A percentile compares a stretch with the other conserved stretches of the same genome.
Conservation (phyloP, 116 monocot genomes). For the Iris pallida region DNA sequence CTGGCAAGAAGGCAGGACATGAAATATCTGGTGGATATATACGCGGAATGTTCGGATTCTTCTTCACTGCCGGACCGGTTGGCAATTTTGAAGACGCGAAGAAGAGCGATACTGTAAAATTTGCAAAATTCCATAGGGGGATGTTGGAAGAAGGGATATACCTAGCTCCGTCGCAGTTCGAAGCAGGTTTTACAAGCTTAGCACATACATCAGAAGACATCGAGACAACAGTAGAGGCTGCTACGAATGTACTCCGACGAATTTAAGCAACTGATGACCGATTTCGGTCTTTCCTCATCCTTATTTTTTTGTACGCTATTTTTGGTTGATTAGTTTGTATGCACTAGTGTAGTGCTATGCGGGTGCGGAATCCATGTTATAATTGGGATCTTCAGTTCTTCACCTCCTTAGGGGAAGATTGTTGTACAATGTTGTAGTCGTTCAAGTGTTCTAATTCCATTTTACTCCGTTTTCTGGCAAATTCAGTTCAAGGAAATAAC, state of each 20-base stretch:
- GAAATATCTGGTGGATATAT: slow-evolving; percentile 17
- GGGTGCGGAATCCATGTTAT: too few relatives aligned
- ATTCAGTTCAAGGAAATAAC: too few relatives aligned
- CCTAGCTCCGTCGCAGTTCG: slow-evolving; percentile 52
- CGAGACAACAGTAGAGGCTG: slow-evolving; percentile 34
- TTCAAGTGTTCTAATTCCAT: too few relatives aligned
- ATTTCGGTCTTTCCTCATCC: too few relatives aligned
- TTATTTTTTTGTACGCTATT: too few relatives aligned
- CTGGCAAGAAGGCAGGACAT: slow-evolving; percentile 17
- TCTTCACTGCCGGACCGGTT: slow-evolving; percentile 39
- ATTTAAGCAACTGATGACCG: not conserved
- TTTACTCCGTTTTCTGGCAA: too few relatives aligned
- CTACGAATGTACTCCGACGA: slow-evolving; percentile 25
- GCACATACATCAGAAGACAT: slow-evolving; percentile 41
- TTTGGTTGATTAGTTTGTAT: too few relatives aligned
- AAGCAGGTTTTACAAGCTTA: slow-evolving; percentile 50
- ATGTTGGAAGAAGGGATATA: slow-evolving; percentile 54
- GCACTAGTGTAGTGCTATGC: too few relatives aligned
- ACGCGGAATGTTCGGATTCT: slow-evolving; percentile 22
- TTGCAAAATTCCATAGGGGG: slow-evolving; percentile 42
- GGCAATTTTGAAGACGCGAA: slow-evolving; percentile 32
- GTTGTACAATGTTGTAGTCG: too few relatives aligned
- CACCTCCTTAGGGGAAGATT: too few relatives aligned
- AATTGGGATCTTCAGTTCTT: too few relatives aligned
- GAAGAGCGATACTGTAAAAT: slow-evolving; percentile 29